phyloP scores from a whole-genome alignment of 23 red algal genomes.

The Agarophyton chilense region DNA sequence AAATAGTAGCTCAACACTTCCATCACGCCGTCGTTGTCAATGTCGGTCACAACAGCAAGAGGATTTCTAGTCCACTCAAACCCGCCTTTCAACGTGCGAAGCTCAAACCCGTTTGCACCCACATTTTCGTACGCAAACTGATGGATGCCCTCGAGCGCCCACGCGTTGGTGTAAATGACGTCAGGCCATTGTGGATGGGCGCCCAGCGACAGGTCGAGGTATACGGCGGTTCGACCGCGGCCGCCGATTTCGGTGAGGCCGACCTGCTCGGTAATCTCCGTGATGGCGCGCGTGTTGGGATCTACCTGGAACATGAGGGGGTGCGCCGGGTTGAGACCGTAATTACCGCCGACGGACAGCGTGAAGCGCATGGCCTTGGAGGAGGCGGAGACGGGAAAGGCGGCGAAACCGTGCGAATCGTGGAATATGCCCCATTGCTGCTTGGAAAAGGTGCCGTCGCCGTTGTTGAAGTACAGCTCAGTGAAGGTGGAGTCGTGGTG shows the following conservation, averaged over 20 bases:
- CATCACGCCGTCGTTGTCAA: conserved; percentile 29
- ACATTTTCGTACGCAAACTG: conserved; percentile 50
- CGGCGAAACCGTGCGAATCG: neutral
- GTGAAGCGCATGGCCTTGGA: conserved; percentile 7
- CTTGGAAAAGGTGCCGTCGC: neutral
- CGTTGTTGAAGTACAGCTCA: conserved; percentile 23
- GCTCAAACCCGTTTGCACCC: neutral
- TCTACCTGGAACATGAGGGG: conserved; percentile 14
- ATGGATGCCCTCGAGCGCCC: neutral
- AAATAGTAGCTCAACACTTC: neutral
- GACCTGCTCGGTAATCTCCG: neutral
- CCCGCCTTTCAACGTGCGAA: neutral
- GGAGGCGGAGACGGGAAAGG: neutral
- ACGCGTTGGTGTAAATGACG: conserved; percentile 25
- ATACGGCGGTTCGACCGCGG: conserved; percentile 10
- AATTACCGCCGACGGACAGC: conserved; percentile 7
- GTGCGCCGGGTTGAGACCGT: neutral
- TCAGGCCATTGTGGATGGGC: neutral
- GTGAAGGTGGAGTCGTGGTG: conserved; percentile 8
- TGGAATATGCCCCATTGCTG: neutral
- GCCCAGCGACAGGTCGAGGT: conserved; percentile 3
- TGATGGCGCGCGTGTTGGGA: neutral
- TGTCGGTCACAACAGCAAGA: conserved; percentile 21
- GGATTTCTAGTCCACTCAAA: neutral
- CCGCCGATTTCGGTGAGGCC: neutral